Conservation (phyloP, 176 grass and related monocot genomes). For the Cymbopogon citratus region DNA sequence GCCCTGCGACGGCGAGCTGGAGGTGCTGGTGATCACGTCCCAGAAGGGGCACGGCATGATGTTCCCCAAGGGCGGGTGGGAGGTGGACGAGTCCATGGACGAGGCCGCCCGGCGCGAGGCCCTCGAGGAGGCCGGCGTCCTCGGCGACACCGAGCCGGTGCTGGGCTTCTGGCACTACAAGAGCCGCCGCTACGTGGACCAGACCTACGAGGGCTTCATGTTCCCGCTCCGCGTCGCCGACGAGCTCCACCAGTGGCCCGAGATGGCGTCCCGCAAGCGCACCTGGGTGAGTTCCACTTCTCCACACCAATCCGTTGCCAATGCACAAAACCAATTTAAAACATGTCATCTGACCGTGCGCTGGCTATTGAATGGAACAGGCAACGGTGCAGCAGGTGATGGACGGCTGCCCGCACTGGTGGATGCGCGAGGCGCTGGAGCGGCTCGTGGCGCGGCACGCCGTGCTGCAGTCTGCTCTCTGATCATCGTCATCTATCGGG, state of each 20-base stretch:
- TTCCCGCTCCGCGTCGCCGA: conserved; percentile 73
- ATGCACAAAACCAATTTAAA: neutral
- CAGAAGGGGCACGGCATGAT: conserved; percentile 93
- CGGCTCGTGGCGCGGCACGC: conserved; percentile 44
- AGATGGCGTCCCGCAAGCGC: conserved; percentile 68
- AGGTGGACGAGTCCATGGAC: conserved; percentile 72
- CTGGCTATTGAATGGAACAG: conserved; percentile 14
- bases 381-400: conserved; percentile 62
- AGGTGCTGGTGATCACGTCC: conserved; percentile 86
- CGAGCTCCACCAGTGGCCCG: conserved; percentile 72
- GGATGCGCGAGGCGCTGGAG: conserved; percentile 87
- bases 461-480: conserved; percentile 36
- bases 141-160: conserved; percentile 35
- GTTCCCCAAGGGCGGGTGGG: conserved; percentile 99
- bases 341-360: neutral
- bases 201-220: conserved; percentile 73
- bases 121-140: conserved; percentile 83
- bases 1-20: conserved; percentile 33
- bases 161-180: conserved; percentile 78
- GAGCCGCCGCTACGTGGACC: conserved; percentile 62
- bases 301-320: neutral
- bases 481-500: neutral
- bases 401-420: conserved; percentile 71
- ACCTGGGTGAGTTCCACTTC: conserved; percentile 45
- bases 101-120: conserved; percentile 77